A percentile compares a stretch with the other conserved stretches of the same genome.
These are phyloP conservation scores for Zancudomyces culisetae DNA, from an alignment of 371 early-diverging fungal species.

Conservation along the genomic window DNA sequence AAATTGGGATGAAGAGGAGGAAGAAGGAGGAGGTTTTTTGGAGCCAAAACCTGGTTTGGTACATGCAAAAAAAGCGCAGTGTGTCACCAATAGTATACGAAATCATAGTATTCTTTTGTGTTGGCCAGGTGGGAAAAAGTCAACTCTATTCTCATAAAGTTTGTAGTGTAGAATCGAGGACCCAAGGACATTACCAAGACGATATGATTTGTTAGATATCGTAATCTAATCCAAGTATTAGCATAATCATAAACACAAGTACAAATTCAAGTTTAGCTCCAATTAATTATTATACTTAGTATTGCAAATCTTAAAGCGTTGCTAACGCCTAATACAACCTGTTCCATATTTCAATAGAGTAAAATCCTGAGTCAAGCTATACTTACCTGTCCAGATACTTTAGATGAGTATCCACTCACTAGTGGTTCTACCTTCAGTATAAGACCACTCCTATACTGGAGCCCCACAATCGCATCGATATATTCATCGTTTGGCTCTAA, in stretches of 20 bases:
- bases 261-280: too few species aligned
- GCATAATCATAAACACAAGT: too few species aligned
- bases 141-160: background rate
- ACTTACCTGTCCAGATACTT: background rate
- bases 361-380: background rate
- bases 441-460: background rate
- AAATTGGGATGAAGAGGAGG: too few species aligned
- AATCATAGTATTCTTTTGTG: too few species aligned
- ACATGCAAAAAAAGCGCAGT: too few species aligned
- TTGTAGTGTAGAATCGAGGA: background rate
- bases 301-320: background rate
- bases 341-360: background rate
- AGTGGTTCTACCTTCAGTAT: background rate
- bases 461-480: background rate
- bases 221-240: background rate
- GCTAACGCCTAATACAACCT: background rate
- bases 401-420: background rate
- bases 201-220: background rate
- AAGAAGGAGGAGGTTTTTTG: too few species aligned
- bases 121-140: constrained; percentile 1
- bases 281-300: too few species aligned
- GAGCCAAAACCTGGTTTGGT: too few species aligned
- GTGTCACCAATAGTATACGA: too few species aligned
- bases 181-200: background rate
- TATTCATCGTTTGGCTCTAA: background rate